Percentiles rank a stretch among this genome's conserved stretches.
Conservation (phyloP, 73 alveolate species). For the Tetrahymena thermophila region DNA sequence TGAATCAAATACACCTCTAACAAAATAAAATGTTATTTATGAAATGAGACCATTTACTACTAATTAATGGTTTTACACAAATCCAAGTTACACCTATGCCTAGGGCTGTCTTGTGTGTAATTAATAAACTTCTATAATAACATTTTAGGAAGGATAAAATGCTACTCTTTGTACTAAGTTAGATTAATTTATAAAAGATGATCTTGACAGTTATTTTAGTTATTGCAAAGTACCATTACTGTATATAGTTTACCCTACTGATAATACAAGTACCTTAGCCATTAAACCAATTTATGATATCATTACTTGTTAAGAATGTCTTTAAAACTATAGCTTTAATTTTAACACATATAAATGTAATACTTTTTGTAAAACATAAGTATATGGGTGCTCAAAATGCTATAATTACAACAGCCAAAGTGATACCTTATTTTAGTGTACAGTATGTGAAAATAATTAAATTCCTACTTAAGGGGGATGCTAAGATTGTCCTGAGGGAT, state of each 20-base stretch:
- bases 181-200: background rate
- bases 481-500: background rate
- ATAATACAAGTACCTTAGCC: too few relatives aligned
- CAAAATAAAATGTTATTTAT: background rate
- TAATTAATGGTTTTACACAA: background rate
- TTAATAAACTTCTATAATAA: background rate
- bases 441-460: background rate
- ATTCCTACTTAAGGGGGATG: background rate
- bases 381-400: background rate
- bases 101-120: background rate
- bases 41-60: background rate
- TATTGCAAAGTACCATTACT: background rate
- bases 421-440: background rate
- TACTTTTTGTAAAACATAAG: background rate
- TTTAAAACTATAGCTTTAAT: background rate
- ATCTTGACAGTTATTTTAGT: background rate
- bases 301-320: background rate
- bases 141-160: background rate
- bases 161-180: background rate
- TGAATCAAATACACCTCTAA: background rate
- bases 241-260: background rate
- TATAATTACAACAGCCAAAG: background rate
- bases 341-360: background rate
- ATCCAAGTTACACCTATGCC: background rate
- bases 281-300: background rate